Evolutionary conservation across 805 yeast genomes (phyloP).

Genomic region (Helenozyma rhizophorensis): DNA sequence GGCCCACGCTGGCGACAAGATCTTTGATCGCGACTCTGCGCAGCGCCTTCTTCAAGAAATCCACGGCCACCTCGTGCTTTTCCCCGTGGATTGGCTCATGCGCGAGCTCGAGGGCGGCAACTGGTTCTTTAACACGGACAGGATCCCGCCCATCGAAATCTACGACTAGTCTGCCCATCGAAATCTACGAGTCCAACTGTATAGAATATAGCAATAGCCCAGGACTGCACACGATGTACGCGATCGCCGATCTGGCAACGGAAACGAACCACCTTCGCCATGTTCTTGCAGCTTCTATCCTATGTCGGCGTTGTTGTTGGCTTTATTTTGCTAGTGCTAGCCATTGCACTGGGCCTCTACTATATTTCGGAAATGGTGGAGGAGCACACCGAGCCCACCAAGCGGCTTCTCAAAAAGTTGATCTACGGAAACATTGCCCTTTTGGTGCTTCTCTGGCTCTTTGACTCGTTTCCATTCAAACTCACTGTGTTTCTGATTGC

Average conservation of each 20-base stretch:
- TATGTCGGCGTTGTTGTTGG: constrained; percentile 36
- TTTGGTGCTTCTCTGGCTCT: constrained; percentile 53
- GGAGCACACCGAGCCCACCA: constrained; percentile 85
- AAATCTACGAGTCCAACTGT: too few species aligned
- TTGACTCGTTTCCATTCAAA: constrained; percentile 78
- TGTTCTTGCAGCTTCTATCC: constrained; percentile 39
- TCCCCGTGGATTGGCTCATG: constrained; percentile 88
- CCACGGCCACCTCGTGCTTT: constrained; percentile 84
- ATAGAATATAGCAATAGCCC: too few species aligned
- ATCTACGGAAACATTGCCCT: constrained; percentile 58
- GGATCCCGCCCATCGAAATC: constrained; percentile 92
- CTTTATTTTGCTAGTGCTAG: constrained; percentile 35
- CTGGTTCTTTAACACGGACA: constrained; percentile 93
- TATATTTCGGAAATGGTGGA: constrained; percentile 90
- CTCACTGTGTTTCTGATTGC: constrained; percentile 62
- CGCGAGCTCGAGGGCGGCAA: constrained; percentile 86
- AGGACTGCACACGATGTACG: too few species aligned
- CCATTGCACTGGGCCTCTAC: constrained; percentile 87
- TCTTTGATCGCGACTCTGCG: constrained; percentile 72
- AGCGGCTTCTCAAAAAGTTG: constrained; percentile 56
- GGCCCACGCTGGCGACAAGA: constrained; percentile 39
- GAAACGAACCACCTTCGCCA: too few species aligned
- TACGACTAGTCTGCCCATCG: constrained; percentile 35
- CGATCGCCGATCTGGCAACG: too few species aligned
- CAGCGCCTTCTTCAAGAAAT: constrained; percentile 65